Evolutionary conservation across 148 eudicot species (phyloP), one percentile per base, ranked within the genome.

Genomic region (Silene uniflora): DNA sequence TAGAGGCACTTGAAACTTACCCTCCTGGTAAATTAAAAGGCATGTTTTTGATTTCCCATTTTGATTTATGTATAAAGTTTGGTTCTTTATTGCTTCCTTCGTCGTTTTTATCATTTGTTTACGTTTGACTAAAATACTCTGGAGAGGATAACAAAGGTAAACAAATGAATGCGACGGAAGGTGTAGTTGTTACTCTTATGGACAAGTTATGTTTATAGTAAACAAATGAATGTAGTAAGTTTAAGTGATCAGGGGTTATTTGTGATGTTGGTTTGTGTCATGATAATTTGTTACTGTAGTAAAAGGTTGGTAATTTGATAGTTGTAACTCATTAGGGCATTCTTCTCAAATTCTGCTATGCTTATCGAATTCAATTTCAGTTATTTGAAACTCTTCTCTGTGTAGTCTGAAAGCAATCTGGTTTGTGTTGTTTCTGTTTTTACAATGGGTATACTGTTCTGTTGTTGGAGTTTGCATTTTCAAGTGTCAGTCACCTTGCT

Each of bases 1-100:
- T 93, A 56, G 97, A 93, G 81, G 99, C 98, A 71, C 96, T 95
- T 46, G 96, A 91, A 84, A 88, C 91, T 44, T 95, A 95, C 62
- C 99, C 98, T 68, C 99, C 91, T 76, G 85, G 84, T 62, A 95
- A 95, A 86, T 87, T 95, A 61, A 83, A 86, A 87, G 98, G 98
- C 75, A 80, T 78, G 82, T 77, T 67, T 7, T n/a, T 70, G 18
- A 22, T 42, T 39, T 10, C 52, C 17, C 69, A 5, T 17, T 67
- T 7, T 44, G 6, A 42, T 7, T 25, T 71, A 62, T 69, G 3
- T 29, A 3, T 67, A 6, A 65, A 44, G 55, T 76, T 27, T n/a
- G 5, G 27, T 42, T 68, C 13, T 66, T 65, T 65, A 5, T 18
- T 67, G 32, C 32, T 29, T 29, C 32, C 32, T 29, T 29, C 4